Base-by-base conservation (phyloP, 768 basidiomycete species). In the Tulasnella calospora region DNA sequence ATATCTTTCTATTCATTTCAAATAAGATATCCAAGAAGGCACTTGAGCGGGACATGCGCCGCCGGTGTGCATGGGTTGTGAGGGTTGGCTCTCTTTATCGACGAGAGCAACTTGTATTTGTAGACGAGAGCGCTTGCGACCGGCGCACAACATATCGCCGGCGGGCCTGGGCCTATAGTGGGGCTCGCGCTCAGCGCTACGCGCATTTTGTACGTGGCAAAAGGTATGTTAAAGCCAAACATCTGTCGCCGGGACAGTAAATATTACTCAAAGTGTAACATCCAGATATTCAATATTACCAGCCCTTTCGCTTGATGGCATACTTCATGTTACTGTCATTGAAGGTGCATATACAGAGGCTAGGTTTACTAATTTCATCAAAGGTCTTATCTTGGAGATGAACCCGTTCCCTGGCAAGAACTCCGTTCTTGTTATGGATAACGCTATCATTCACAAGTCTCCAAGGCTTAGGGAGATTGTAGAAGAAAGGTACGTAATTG, bases 201-300 rank as follows among this genome's bases (percentile, higher is more conserved):
- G 21, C 44, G 5, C 55, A n/a, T 27, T 78, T 78, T 78, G 44
- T 78, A 12, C 35, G 1, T 3, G 76, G 76, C 9, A 19, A 44
- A 74, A 36, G 76, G 76, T 46, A n/a, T n/a, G n/a, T n/a, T n/a
- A n/a, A n/a, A n/a, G n/a, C n/a, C n/a, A n/a, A n/a, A 46, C 6
- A 46, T 19, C 19, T 46, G 12, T 46, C 13, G 6, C 6, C 7
- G 6, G 13, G 7, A 41, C 41, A 7, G 41, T 7, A 7, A 13
- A 7, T 41, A 13, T 74, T 38, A 15, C 15, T 74, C 15, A n/a
- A n/a, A n/a, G n/a, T 23, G 9, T 77, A 73, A 7, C 72, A 30
- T 74, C n/a, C n/a, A 81, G 79, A 35, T 83, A 81, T 76, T 83
- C 81, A 1, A 69, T 83, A 4, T 82, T 84, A 21, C 83, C 83